These are phyloP conservation scores for Leersia perrieri DNA, from an alignment of 176 grass and related monocot species.

Conservation along the genomic window DNA sequence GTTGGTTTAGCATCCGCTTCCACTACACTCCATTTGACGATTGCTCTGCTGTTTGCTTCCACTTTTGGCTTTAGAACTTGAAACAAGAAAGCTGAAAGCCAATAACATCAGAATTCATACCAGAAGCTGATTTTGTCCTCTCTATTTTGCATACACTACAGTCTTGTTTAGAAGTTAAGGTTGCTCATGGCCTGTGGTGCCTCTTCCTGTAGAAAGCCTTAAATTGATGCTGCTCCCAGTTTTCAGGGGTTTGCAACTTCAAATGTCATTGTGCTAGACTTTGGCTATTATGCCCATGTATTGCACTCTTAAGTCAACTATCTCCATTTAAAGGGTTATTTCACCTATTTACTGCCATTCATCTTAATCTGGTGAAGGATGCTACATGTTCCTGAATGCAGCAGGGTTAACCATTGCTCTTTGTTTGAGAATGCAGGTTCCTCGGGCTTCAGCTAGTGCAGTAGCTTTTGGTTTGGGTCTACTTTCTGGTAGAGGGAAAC, in stretches of 20 bases:
- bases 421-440: constrained; percentile 53
- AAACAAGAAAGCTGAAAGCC: not conserved
- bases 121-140: not conserved
- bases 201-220: not conserved
- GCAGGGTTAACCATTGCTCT: not conserved
- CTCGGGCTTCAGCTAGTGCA: constrained; percentile 92
- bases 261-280: not conserved
- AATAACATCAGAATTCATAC: not conserved
- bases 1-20: not conserved
- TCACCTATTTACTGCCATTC: no score
- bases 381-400: not conserved
- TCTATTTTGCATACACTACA: not conserved
- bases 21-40: not conserved
- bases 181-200: not conserved
- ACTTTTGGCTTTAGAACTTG: not conserved
- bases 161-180: not conserved
- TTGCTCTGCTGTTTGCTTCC: not conserved
- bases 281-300: not conserved
- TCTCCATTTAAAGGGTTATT: not conserved
- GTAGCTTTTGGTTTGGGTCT: constrained; percentile 93
- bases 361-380: not conserved
- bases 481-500: constrained; percentile 84
- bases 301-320: not conserved
- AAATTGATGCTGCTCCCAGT: not conserved
- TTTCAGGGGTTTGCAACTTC: not conserved